Base-by-base conservation (phyloP, 1,139 yeast species). In the Debaryomyces nepalensis region DNA sequence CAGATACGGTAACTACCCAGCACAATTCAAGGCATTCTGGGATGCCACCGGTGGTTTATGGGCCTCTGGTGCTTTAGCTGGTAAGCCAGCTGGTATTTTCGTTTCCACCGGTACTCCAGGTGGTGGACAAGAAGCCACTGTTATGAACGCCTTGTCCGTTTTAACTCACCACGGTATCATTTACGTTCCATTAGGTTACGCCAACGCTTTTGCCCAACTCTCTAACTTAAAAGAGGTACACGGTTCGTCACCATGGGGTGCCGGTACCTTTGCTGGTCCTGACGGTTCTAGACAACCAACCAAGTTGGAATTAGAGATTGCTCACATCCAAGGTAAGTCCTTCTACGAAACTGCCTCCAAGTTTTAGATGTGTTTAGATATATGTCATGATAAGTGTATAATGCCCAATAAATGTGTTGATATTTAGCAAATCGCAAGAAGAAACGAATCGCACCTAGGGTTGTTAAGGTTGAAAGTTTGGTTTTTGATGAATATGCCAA, bases 191-290 rank as follows among this genome's bases (percentile, higher is more conserved):
- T 76, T 87, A 54, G 96, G 96, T 59, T 87, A 82, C 73, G 82
- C 80, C 54, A 67, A 77, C 54, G 74, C 77, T 32, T 82, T 82
- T 66, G 75, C 77, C 36, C 76, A 77, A 53, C 64, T 83, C 50
- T 65, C 87, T 46, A 76, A 77, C 66, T 63, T 87, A 46, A 75
- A 73, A 14, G 90, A 86, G 70, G 78, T 81, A 45, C 95, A 85
- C 62, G 96, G 95, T 61, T 86, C 86, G 51, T 82, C 93, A 43
- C 80, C 96, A 45, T 87, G 93, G 90, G 96, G 96, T 68, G 89
- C 96, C 39, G 95, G 95, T 58, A 71, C 89, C 45, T 75, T 76
- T 55, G 91, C 96, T 27, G 91, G 83, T 53, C 75, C 77, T 45
- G 93, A 85, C 56, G 96, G 96, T 54, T 81, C 89, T 14, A 82